Evolutionary conservation across 257 asterid genomes (phyloP), one percentile per base, ranked within the genome.

Genomic region (Rhazya stricta): DNA sequence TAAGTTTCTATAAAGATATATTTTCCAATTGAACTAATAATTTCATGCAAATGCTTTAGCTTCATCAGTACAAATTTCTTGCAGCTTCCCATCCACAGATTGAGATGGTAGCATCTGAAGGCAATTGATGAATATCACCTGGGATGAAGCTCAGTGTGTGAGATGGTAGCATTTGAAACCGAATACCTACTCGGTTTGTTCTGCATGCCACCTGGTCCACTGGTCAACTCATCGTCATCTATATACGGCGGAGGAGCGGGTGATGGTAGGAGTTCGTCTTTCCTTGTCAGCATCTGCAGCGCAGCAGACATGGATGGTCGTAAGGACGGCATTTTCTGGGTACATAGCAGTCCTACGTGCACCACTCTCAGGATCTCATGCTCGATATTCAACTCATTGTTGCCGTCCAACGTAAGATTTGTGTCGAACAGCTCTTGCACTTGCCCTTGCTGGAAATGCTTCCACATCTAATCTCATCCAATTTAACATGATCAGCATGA

Each of bases 271-370:
- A 54, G 32, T 67, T 76, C 81, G 6, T 76, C 84, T 48, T 54
- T 76, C 72, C 74, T 39, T 30, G 54, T 34, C 21, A 80, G 56
- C 78, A 76, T 80, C 16, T 67, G 67, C 32, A 76, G 48, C 41
- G 67, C 83, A 51, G 37, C 51, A 11, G 79, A 74, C 79, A 79
- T 74, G 75, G 76, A 34, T 62, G 83, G 79, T 25, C 83, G 19
- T 42, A 60, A 3, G 0, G 62, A 60, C 7, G 78, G 76, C 30
- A 60, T 58, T 56, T 79, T 67, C 54, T 79, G 80, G 10, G 76
- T 62, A 42, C 83, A 79, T 29, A 79, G 39, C 4, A 79, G 76
- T 41, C 79, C 83, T 6, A 79, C 62, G 61, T 79, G 79, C 1
- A 74, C 54, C 21, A 69, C 74, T 70, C 79, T 79, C 23, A n/a